Base-by-base conservation (phyloP, 1,139 yeast genomes). In the Hansenula lynferdii region DNA sequence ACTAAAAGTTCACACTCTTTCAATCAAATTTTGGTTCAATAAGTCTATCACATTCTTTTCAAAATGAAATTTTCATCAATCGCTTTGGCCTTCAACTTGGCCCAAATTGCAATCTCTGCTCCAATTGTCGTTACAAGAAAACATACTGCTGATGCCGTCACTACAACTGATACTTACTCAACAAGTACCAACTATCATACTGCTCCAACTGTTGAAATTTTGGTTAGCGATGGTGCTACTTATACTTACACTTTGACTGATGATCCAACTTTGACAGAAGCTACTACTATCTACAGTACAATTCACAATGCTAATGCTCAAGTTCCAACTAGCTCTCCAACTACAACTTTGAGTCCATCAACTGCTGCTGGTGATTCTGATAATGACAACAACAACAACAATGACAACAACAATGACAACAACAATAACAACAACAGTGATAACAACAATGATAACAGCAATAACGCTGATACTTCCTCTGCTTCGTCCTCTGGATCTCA, bases 121-220 rank as follows among this genome's bases (percentile, higher is more conserved):
- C 57, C 57, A 40, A 42, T 53, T 59, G 51, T 77, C 20, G 67
- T 81, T 40, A 81, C 89, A 10, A 69, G 84, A 53, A 62, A 66
- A 34, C 82, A 77, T 52, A 79, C 85, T 21, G 87, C 86, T n/a
- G 69, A 63, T 23, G 67, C 73, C 4, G 77, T 77, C 22, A 77
- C 83, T 3, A 66, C 68, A 14, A 72, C 79, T 1, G 64, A 70
- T 40, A 71, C 77, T 18, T 67, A 67, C 46, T 69, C 77, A 18
- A 79, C 85, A 2, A 75, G 80, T 9, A 78, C 84, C 6, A 70
- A 79, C 31, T 72, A 84, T 9, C 65, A 75, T 22, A 67, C 72
- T 43, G 75, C 82, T 41, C 86, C 89, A 37, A 78, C 86, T n/a
- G 87, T 82, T 24, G 77, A 80, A 54, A 65, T 79, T 31, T 66